A percentile compares a stretch with the other conserved stretches of the same genome.
phyloP scores from a whole-genome alignment of 192 early-diverging fungal species.

The Coemansia sp. region DNA sequence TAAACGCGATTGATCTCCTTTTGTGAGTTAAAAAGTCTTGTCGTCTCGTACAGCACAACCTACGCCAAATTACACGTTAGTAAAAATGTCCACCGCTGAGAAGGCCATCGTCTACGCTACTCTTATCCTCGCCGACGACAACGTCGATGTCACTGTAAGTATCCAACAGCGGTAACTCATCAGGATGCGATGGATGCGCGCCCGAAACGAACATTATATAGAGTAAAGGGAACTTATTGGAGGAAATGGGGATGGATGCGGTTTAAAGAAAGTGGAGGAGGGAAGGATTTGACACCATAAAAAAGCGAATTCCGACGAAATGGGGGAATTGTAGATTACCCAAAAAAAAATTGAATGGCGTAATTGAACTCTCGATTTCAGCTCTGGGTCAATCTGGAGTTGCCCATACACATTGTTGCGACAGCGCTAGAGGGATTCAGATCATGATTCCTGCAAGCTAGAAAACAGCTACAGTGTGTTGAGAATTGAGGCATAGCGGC shows the following conservation, averaged over 20 bases:
- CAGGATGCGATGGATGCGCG: conserved; percentile 21
- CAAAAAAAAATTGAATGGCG: too few relatives aligned
- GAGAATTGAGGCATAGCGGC: too few relatives aligned
- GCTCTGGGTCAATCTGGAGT: too few relatives aligned
- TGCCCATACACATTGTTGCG: too few relatives aligned
- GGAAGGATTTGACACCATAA: not conserved
- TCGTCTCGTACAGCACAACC: conserved; percentile 41
- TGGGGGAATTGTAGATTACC: not conserved
- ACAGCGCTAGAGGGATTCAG: too few relatives aligned
- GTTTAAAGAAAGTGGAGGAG: not conserved
- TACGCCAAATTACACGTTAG: conserved; percentile 7
- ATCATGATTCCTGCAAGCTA: too few relatives aligned
- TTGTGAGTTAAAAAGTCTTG: conserved; percentile 48
- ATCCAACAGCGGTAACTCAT: conserved; percentile 29
- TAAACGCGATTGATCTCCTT: conserved; percentile 49
- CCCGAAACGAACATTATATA: conserved; percentile 8
- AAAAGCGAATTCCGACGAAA: conserved; percentile 6
- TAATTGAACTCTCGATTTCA: too few relatives aligned
- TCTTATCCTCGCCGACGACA: conserved; percentile 98
- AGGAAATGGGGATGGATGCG: conserved; percentile 9
- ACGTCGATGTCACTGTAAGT: conserved; percentile 91
- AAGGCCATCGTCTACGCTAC: conserved; percentile 93
- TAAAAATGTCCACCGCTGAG: conserved; percentile 67
- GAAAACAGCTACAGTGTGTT: too few relatives aligned
- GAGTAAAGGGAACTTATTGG: conserved; percentile 5